A percentile compares a stretch with the other conserved stretches of the same genome.
These are phyloP conservation scores for Rachicladosporium sp. DNA, from an alignment of 2,329 filamentous ascomycete genomes.

Conservation along the genomic window DNA sequence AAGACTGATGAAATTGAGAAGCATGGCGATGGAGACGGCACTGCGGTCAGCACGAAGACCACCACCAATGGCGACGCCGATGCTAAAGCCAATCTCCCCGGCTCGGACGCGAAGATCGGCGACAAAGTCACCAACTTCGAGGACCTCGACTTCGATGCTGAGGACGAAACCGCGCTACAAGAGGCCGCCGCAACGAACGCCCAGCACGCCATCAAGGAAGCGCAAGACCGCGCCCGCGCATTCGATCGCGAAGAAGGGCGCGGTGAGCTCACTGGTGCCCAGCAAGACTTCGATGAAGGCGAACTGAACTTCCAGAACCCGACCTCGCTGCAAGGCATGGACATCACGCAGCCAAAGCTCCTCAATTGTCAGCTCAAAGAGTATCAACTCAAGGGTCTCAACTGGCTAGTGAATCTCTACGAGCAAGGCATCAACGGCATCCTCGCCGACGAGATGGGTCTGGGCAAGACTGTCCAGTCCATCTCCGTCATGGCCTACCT, in stretches of 20 bases:
- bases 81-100: conserved; percentile 36
- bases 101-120: conserved; percentile 37
- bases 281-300: conserved; percentile 64
- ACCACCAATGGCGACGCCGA: conserved; percentile 32
- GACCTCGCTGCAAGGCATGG: conserved; percentile 82
- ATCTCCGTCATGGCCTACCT: conserved; percentile 99
- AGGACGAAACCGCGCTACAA: conserved; percentile 71
- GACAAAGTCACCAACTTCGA: conserved; percentile 86
- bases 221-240: conserved; percentile 79
- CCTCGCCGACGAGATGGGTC: conserved; percentile 96
- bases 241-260: conserved; percentile 65
- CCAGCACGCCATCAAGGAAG: conserved; percentile 88
- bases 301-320: conserved; percentile 99
- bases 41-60: conserved; percentile 46
- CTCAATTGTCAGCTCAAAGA: conserved; percentile 92
- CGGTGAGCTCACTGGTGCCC: conserved; percentile 31
- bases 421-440: conserved; percentile 99
- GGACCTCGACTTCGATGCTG: conserved; percentile 87
- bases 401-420: conserved; percentile 97
- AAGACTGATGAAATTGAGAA: conserved; percentile 92
- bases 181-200: conserved; percentile 89
- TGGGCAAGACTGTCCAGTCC: conserved; percentile 96
- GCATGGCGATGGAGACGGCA: conserved; percentile 64
- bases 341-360: conserved; percentile 88
- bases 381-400: conserved; percentile 97